Conservation (phyloP, 768 basidiomycete genomes). For the Tephrocybe sp. region DNA sequence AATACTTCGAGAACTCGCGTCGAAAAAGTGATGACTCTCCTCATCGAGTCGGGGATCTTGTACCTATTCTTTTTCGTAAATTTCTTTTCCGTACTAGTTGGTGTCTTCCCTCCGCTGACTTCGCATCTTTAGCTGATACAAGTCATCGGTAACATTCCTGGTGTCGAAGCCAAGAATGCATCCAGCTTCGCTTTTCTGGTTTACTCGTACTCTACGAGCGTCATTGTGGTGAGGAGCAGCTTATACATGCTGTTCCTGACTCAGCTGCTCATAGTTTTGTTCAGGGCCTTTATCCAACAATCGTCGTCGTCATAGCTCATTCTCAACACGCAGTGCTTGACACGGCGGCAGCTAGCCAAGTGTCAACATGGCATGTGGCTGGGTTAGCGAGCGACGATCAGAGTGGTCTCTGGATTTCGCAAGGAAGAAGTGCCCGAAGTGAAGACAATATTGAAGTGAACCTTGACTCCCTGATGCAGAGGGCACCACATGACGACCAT, state of each 20-base stretch:
- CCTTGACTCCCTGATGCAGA: background rate
- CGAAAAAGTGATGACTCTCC: slow-evolving; percentile 3
- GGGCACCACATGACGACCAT: background rate
- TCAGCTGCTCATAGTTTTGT: background rate
- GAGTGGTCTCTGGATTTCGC: background rate
- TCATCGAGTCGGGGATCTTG: slow-evolving; percentile 5
- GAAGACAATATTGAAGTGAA: background rate
- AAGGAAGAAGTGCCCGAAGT: background rate
- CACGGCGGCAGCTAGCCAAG: slow-evolving; percentile 1
- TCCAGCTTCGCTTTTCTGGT: slow-evolving; percentile 8
- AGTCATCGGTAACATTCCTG: slow-evolving; percentile 2
- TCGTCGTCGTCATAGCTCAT: slow-evolving; percentile 8
- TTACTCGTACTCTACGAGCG: slow-evolving; percentile 8
- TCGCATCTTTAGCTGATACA: background rate
- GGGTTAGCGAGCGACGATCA: background rate
- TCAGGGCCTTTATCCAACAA: slow-evolving; percentile 8
- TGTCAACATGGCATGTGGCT: slow-evolving; percentile 6
- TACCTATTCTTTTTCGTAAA: slow-evolving; percentile 7
- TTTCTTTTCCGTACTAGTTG: background rate
- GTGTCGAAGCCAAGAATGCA: slow-evolving; percentile 1
- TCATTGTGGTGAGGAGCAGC: background rate
- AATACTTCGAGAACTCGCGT: background rate
- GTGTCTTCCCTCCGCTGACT: background rate
- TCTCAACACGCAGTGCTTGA: slow-evolving; percentile 7
- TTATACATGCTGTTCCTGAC: background rate